These are phyloP conservation scores for Neonothopanus nambi DNA, from an alignment of 1,284 basidiomycete species.

Conservation along the genomic window DNA sequence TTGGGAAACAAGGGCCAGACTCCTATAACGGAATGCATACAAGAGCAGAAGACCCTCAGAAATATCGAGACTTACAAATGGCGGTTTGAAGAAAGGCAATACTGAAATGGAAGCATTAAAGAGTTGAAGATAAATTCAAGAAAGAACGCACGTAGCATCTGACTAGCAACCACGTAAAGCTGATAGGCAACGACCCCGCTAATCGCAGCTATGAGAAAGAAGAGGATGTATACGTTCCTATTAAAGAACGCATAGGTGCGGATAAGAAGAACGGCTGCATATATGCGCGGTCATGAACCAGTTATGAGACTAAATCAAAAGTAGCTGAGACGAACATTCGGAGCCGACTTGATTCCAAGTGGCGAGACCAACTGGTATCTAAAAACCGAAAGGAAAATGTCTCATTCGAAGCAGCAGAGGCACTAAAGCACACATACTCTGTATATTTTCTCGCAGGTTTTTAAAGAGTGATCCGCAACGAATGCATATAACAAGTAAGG, in stretches of 20 bases:
- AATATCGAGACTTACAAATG: constrained; percentile 44
- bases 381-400: constrained; percentile 7
- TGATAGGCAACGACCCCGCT: constrained; percentile 75
- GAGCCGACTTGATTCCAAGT: constrained; percentile 86
- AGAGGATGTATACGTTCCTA: constrained; percentile 64
- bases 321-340: constrained; percentile 48
- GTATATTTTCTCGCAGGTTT: constrained; percentile 66
- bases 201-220: constrained; percentile 59
- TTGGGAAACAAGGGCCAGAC: constrained; percentile 71
- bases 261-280: constrained; percentile 69
- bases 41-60: neutral
- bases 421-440: constrained; percentile 40
- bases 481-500: constrained; percentile 76
- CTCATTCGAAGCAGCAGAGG: constrained; percentile 11
- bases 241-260: constrained; percentile 84
- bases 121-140: neutral
- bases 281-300: constrained; percentile 20
- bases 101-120: constrained; percentile 40
- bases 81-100: constrained; percentile 64
- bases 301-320: constrained; percentile 10
- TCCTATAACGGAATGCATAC: constrained; percentile 31
- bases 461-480: constrained; percentile 60
- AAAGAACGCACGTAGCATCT: constrained; percentile 65
- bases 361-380: constrained; percentile 76
- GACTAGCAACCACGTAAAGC: constrained; percentile 71